Evolutionary conservation across 345 rosid species (phyloP).

Genomic region (Citrus glauca): DNA sequence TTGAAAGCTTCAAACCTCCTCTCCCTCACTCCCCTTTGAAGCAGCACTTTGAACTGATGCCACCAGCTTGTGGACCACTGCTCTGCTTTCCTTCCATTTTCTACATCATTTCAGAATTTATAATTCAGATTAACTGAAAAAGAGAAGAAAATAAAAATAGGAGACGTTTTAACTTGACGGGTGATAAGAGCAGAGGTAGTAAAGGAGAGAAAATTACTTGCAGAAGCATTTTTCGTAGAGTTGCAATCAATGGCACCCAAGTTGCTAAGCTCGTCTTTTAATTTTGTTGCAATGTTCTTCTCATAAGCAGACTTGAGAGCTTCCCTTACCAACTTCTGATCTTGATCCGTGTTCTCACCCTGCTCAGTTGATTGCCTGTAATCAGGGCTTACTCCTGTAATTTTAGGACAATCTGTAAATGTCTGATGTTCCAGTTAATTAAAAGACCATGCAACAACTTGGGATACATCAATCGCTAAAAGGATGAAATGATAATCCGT

Average conservation of each 20-base stretch:
- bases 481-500: neutral
- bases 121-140: neutral
- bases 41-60: constrained; percentile 90
- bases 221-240: constrained; percentile 39
- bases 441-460: neutral
- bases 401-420: neutral
- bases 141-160: constrained; percentile 1
- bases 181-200: neutral
- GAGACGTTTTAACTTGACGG: neutral
- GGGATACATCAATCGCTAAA: neutral
- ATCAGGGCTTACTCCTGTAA: constrained; percentile 70
- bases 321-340: constrained; percentile 71
- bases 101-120: constrained; percentile 26
- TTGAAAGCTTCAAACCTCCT: constrained; percentile 87
- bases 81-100: constrained; percentile 45
- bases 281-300: constrained; percentile 71
- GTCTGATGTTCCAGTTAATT: neutral
- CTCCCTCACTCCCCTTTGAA: constrained; percentile 85
- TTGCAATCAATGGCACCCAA: constrained; percentile 41
- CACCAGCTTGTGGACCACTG: constrained; percentile 98
- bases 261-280: constrained; percentile 73
- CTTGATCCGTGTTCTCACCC: constrained; percentile 67
- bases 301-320: constrained; percentile 69
- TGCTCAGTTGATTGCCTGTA: constrained; percentile 39
- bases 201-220: constrained; percentile 34